These are phyloP conservation scores for Cytauxzoon felis DNA, from an alignment of 169 alveolate genomes.

Conservation along the genomic window DNA sequence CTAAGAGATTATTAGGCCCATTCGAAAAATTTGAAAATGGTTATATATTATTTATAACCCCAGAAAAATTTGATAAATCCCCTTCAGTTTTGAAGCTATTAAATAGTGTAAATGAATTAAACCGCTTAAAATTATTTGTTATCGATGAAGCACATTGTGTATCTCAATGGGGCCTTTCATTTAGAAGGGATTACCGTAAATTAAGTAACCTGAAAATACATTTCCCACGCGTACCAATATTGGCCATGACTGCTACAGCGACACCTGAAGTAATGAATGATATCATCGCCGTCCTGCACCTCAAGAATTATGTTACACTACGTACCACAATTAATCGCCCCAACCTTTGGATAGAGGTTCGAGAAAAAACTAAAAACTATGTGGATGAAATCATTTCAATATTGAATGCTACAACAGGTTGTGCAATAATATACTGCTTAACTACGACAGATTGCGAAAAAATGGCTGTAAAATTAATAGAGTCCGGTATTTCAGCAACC, in stretches of 20 bases:
- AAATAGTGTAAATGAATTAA: slow-evolving; percentile 64
- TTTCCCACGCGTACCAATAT: slow-evolving; percentile 89
- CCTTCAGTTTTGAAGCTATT: slow-evolving; percentile 50
- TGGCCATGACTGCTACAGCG: slow-evolving; percentile 98
- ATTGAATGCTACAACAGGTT: slow-evolving; percentile 46
- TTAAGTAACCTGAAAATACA: slow-evolving; percentile 77
- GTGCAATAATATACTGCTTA: slow-evolving; percentile 88
- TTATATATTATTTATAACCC: slow-evolving; percentile 76
- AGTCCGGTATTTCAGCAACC: slow-evolving; percentile 75
- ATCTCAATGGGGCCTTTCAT: slow-evolving; percentile 88
- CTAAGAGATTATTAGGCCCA: slow-evolving; percentile 24
- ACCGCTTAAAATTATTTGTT: slow-evolving; percentile 74
- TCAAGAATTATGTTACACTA: slow-evolving; percentile 68
- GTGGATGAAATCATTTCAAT: slow-evolving; percentile 62
- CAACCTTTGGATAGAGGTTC: slow-evolving; percentile 84
- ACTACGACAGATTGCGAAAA: slow-evolving; percentile 91
- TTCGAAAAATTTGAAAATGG: slow-evolving; percentile 43
- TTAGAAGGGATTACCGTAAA: slow-evolving; percentile 85
- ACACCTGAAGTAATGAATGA: slow-evolving; percentile 91
- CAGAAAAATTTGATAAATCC: slow-evolving; percentile 77
- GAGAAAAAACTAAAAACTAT: slow-evolving; percentile 49
- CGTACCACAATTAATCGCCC: slow-evolving; percentile 63
- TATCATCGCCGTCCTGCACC: slow-evolving; percentile 81
- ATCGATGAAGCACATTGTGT: slow-evolving; percentile 90
- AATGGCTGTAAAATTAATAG: slow-evolving; percentile 81